Base-by-base conservation (phyloP, 2,329 filamentous ascomycete genomes). In the Curvularia sp. region DNA sequence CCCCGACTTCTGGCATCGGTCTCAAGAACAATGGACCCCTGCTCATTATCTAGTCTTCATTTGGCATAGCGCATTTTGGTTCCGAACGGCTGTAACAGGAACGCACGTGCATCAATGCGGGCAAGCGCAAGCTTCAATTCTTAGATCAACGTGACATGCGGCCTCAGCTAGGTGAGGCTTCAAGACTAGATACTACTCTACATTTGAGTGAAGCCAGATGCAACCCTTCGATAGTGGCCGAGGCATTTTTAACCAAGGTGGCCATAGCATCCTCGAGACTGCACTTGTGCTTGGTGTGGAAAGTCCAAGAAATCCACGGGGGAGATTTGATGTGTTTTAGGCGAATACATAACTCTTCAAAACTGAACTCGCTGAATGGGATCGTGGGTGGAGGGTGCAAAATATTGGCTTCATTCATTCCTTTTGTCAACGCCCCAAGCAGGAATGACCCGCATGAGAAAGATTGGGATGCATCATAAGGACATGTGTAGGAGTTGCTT, bases 1-100 rank as follows among this genome's bases (percentile, higher is more conserved):
- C 44, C 48, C 31, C 42, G 53, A 56, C 42, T 59, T 59, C 42
- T 52, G 33, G 39, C 42, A 56, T 59, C 22, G 53, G 53, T 43
- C 42, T 31, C 41, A 22, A 44, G 60, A 62, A 47, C 30, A 35
- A 53, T 47, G 46, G 58, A 65, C 60, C 60, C 62, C 57, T 65
- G 63, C 53, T 28, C 31, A 15, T 2, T 3, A n/a, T 15, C 61
- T 63, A 62, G 60, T 2, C 22, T 22, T 4, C 8, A 50, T 57
- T 0, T 0, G 49, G 49, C 0, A 2, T 60, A 41, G 61, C 26
- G 33, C 48, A 2, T 28, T 4, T 18, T 35, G n/a, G 20, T 9
- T 28, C 42, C 42, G 42, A 44, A 44, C 24, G 5, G 31, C 38
- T 38, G 39, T 20, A n/a, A 22, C 44, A 47, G n/a, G 4, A 46